phyloP scores from a whole-genome alignment of 805 yeast species.

The Danielozyma ontarioensis region DNA sequence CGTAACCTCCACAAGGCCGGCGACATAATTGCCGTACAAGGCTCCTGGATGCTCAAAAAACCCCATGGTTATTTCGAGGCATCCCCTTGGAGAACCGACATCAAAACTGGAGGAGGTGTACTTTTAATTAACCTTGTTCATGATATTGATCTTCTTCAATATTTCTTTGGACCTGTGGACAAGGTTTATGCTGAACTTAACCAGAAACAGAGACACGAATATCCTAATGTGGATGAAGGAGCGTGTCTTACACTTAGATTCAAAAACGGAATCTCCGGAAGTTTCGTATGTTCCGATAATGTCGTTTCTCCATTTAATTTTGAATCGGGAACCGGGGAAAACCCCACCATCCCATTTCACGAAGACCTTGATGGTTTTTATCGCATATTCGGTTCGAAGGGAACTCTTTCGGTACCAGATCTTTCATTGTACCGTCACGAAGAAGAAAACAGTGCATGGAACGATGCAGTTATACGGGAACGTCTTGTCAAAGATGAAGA shows the following conservation, averaged over 20 bases:
- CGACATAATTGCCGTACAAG: constrained; percentile 32
- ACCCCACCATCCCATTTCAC: constrained; percentile 34
- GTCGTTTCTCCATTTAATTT: constrained; percentile 37
- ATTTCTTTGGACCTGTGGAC: constrained; percentile 34
- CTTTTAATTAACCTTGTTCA: constrained; percentile 37
- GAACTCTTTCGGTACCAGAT: constrained; percentile 38
- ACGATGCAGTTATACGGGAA: constrained; percentile 19
- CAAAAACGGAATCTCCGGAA: constrained; percentile 34
- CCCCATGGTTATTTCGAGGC: constrained; percentile 28
- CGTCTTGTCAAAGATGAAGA: background rate
- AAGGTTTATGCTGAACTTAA: constrained; percentile 35
- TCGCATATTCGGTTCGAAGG: constrained; percentile 33
- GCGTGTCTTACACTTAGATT: constrained; percentile 35
- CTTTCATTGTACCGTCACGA: constrained; percentile 32
- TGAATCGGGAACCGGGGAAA: constrained; percentile 40
- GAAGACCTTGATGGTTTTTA: constrained; percentile 29
- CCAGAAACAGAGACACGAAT: constrained; percentile 22
- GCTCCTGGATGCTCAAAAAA: constrained; percentile 36
- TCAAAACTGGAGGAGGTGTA: constrained; percentile 34
- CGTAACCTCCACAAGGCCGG: constrained; percentile 27
- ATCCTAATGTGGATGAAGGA: constrained; percentile 35
- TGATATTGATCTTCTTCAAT: constrained; percentile 37
- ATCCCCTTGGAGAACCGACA: constrained; percentile 36
- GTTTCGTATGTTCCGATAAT: constrained; percentile 38
- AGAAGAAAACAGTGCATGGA: constrained; percentile 21